phyloP scores from a whole-genome alignment of 73 alveolate genomes.

The Paramecium sexaurelia region DNA sequence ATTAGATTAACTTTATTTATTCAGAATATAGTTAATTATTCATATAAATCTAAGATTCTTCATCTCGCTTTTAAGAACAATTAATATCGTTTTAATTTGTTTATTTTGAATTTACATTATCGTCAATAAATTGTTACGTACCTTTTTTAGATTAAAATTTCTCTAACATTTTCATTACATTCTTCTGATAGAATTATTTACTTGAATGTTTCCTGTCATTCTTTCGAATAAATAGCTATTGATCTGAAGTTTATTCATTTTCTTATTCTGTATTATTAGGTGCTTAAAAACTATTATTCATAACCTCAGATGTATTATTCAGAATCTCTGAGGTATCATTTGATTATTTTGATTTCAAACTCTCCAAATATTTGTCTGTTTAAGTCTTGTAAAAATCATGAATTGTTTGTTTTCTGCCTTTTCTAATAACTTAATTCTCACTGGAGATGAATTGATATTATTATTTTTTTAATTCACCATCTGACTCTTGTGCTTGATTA shows the following conservation, averaged over 20 bases:
- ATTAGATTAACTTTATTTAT: not conserved
- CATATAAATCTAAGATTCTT: not conserved
- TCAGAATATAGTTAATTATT: not conserved
- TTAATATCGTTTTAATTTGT: not conserved
- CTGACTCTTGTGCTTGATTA: not conserved
- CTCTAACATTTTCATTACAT: not conserved
- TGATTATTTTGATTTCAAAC: not conserved
- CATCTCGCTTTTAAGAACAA: not conserved
- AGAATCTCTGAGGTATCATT: not conserved
- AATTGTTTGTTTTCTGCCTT: not conserved
- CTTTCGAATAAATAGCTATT: not conserved
- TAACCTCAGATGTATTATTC: not conserved
- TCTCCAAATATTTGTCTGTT: not conserved
- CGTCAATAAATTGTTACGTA: not conserved
- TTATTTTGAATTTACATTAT: not conserved
- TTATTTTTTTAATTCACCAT: not conserved
- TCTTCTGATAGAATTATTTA: not conserved
- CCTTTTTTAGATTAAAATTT: not conserved
- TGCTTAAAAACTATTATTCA: not conserved
- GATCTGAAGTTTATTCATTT: not conserved
- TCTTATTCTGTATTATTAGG: not conserved
- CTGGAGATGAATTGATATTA: not conserved
- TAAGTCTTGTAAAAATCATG: not conserved
- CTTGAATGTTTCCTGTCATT: not conserved
- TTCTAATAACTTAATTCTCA: not conserved